These are phyloP conservation scores for Penicillium diatomitis DNA, from an alignment of 495 filamentous ascomycete genomes.

Conservation along the genomic window DNA sequence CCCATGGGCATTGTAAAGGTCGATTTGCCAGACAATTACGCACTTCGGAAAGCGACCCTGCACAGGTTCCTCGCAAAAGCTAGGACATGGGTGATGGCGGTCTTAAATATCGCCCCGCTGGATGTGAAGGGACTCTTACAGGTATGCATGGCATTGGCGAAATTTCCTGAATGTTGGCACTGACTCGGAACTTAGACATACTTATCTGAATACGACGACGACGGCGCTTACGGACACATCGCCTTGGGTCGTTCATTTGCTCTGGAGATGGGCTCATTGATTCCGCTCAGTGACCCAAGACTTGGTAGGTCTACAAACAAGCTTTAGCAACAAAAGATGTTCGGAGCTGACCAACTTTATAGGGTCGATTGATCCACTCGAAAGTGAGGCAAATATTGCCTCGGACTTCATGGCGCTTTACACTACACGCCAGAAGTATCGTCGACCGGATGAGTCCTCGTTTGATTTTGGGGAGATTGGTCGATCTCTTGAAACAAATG, in stretches of 20 bases:
- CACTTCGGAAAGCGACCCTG: slow-evolving; percentile 66
- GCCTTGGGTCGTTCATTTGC: slow-evolving; percentile 94
- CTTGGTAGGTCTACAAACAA: slow-evolving; percentile 40
- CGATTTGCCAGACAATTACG: slow-evolving; percentile 86
- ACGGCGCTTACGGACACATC: slow-evolving; percentile 77
- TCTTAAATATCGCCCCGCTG: slow-evolving; percentile 79
- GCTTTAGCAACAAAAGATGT: too few species aligned
- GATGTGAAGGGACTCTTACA: slow-evolving; percentile 90
- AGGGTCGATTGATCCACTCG: slow-evolving; percentile 61
- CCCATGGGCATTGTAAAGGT: slow-evolving; percentile 63
- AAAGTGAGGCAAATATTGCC: slow-evolving; percentile 71
- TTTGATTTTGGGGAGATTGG: slow-evolving; percentile 5
- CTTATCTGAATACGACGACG: slow-evolving; percentile 84
- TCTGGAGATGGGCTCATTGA: slow-evolving; percentile 78
- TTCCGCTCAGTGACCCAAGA: slow-evolving; percentile 81
- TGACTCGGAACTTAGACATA: slow-evolving; percentile 52
- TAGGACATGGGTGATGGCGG: slow-evolving; percentile 67
- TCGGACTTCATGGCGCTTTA: slow-evolving; percentile 96
- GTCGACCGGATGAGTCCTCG: slow-evolving; percentile 57
- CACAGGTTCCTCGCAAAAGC: slow-evolving; percentile 67
- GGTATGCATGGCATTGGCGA: slow-evolving; percentile 14
- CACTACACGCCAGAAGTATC: slow-evolving; percentile 92
- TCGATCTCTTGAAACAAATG: slow-evolving; percentile 1
- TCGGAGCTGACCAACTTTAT: too few species aligned
- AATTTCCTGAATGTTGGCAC: background rate